phyloP scores from a whole-genome alignment of 1,284 basidiomycete genomes.

The Cryptococcus amylolentus region DNA sequence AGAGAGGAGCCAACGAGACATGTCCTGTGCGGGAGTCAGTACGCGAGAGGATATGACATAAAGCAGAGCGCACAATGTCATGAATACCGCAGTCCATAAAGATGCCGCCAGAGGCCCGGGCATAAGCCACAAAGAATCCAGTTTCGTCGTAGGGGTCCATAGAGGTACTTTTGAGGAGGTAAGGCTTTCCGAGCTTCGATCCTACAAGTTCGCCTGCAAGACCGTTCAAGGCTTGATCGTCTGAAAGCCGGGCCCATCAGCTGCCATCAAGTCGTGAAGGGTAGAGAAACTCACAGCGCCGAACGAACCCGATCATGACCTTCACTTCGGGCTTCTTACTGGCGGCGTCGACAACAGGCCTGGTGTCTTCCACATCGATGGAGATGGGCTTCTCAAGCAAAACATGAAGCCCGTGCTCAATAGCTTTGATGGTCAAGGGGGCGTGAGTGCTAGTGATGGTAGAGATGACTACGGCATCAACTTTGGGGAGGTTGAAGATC shows the following conservation, averaged over 20 bases:
- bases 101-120: conserved; percentile 21
- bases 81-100: conserved; percentile 26
- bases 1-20: conserved; percentile 15
- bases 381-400: conserved; percentile 2
- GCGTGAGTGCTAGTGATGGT: neutral
- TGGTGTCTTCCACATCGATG: neutral
- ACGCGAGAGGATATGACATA: neutral
- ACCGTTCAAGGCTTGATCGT: neutral
- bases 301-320: conserved; percentile 2
- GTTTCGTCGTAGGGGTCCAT: conserved; percentile 13
- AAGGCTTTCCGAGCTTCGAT: conserved; percentile 9
- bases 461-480: neutral
- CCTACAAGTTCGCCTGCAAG: neutral
- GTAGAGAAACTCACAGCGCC: neutral
- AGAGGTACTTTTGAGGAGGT: conserved; percentile 17
- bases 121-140: conserved; percentile 16
- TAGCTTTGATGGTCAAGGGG: neutral
- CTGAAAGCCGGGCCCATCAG: neutral
- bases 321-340: neutral
- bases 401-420: neutral
- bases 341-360: neutral
- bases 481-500: neutral
- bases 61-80: conserved; percentile 10
- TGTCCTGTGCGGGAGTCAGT: conserved; percentile 1
- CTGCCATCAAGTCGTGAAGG: neutral